Conservation (phyloP, 352 stramenopile genomes). For the Elongisporangium anandrum region DNA sequence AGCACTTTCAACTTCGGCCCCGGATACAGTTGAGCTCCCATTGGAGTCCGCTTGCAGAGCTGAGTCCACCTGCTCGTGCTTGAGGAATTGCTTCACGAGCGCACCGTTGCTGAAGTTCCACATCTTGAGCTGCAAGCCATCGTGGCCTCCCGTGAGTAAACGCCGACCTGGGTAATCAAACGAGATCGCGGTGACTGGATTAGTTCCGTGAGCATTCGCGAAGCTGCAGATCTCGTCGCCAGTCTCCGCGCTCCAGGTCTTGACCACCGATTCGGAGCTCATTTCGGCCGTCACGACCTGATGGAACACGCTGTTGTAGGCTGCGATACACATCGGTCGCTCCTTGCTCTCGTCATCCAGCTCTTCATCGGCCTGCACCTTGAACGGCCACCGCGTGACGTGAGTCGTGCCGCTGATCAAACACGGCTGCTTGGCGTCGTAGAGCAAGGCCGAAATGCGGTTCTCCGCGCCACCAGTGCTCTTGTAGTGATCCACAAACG, state of each 20-base stretch:
- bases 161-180: slow-evolving; percentile 78
- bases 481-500: slow-evolving; percentile 60
- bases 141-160: slow-evolving; percentile 77
- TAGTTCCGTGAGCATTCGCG: slow-evolving; percentile 52
- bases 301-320: slow-evolving; percentile 83
- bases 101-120: slow-evolving; percentile 90
- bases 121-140: slow-evolving; percentile 76
- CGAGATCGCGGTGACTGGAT: slow-evolving; percentile 72
- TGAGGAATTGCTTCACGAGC: slow-evolving; percentile 81
- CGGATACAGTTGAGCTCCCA: background rate
- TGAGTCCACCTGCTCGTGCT: slow-evolving; percentile 33
- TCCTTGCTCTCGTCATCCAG: slow-evolving; percentile 39
- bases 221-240: slow-evolving; percentile 84
- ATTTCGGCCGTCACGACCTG: slow-evolving; percentile 79
- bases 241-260: slow-evolving; percentile 84
- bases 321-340: slow-evolving; percentile 42
- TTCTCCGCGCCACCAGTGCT: slow-evolving; percentile 53
- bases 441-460: slow-evolving; percentile 60
- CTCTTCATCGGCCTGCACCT: slow-evolving; percentile 32
- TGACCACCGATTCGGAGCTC: slow-evolving; percentile 68
- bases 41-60: slow-evolving; percentile 1
- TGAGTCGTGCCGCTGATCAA: slow-evolving; percentile 68
- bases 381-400: slow-evolving; percentile 65
- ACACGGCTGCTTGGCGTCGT: slow-evolving; percentile 58
- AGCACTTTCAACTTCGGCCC: background rate